Evolutionary conservation across 805 yeast genomes (phyloP), one percentile per base, ranked within the genome.

Genomic region (Kuraishia piskuri): DNA sequence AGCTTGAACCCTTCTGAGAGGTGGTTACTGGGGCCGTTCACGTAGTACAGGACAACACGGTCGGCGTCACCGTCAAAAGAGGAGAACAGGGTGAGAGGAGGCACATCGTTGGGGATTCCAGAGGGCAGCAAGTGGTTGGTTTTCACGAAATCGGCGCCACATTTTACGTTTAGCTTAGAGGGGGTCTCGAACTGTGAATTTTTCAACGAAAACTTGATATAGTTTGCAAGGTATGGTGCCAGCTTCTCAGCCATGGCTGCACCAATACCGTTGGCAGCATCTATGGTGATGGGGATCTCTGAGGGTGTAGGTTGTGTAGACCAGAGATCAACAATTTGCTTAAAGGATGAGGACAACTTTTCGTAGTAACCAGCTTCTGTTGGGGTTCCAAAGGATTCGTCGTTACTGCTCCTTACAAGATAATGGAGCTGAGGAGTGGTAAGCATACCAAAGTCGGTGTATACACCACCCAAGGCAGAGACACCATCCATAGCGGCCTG

Each of bases 61-160:
- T 94, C 99, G 3, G 99, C 98, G 67, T 94, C 99, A 51, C 99
- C 99, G 65, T 94, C 99, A 64, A 90, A 90, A 1, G 96, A 88
- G 6, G 95, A 86, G 61, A 81, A 86, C 51, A 91, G 70, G 54
- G 74, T 68, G 48, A 71, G 68, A 5, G 79, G 70, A 31, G 40
- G 17, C 40, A 10, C 17, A 2, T 58, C 61, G 0, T 83, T 79
- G 5, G 58, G 52, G 14, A 87, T 72, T 45, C 83, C 84, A 2
- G 72, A 67, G 7, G 99, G 99, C 48, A 86, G 74, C 53, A 69
- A 75, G 63, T 94, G 98, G 65, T 83, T 82, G 2, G 97, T 90
- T 68, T 94, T 94, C 53, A 94, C 99, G 63, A 70, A 92, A 68
- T 94, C 99, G 6, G 99, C 98, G 52, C 99, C 99, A 65, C 98